These are phyloP conservation scores for Pythium rhizo-oryzae DNA, from an alignment of 352 stramenopile species.

Conservation along the genomic window DNA sequence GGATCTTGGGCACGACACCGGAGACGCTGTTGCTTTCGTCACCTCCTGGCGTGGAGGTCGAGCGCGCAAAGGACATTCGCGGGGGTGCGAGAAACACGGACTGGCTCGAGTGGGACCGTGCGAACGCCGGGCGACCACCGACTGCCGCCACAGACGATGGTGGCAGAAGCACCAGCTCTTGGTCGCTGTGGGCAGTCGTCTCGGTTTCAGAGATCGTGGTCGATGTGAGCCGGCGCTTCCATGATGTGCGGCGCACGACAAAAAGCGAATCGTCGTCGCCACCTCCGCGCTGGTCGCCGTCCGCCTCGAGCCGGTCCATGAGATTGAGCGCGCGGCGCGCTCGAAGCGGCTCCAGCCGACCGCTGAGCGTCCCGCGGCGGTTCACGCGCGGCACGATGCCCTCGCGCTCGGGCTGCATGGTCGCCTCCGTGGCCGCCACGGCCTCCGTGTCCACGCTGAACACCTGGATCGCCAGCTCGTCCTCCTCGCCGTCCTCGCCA, in stretches of 20 bases:
- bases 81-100: slow-evolving; percentile 27
- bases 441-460: slow-evolving; percentile 12
- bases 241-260: slow-evolving; percentile 36
- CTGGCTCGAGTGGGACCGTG: slow-evolving; percentile 32
- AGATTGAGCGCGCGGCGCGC: slow-evolving; percentile 20
- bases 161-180: not conserved
- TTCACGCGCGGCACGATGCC: slow-evolving; percentile 10
- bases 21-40: slow-evolving; percentile 5
- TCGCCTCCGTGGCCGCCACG: slow-evolving; percentile 6
- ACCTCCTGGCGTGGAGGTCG: not conserved
- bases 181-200: not conserved
- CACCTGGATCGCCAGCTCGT: not conserved
- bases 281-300: not conserved
- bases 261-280: slow-evolving; percentile 10
- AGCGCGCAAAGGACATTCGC: slow-evolving; percentile 13
- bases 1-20: slow-evolving; percentile 2
- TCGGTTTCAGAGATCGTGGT: not conserved
- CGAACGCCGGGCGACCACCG: slow-evolving; percentile 16
- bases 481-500: not conserved
- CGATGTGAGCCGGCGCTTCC: slow-evolving; percentile 23
- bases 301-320: slow-evolving; percentile 11
- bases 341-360: not conserved
- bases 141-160: not conserved
- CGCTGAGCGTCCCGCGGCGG: not conserved
- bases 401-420: slow-evolving; percentile 15